Conservation (phyloP, 495 filamentous ascomycete species). For the Aspergillus indologenus region DNA sequence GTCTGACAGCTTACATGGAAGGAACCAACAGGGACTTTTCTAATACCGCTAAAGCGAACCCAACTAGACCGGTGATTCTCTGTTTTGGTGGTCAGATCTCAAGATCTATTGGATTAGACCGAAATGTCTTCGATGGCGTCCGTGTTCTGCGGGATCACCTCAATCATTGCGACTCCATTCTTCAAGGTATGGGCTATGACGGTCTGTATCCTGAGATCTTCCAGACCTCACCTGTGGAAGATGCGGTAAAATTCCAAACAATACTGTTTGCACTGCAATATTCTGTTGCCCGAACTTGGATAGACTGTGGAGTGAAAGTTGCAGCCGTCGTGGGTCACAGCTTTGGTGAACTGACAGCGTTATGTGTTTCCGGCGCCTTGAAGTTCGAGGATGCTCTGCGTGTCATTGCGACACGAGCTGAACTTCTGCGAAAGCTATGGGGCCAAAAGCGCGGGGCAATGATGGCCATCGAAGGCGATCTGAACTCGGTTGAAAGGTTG, state of each 20-base stretch:
- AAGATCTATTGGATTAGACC: slow-evolving; percentile 37
- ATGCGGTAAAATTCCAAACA: slow-evolving; percentile 29
- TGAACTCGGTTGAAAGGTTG: background rate
- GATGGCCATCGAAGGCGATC: slow-evolving; percentile 39
- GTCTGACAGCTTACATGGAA: background rate
- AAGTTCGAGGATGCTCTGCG: slow-evolving; percentile 34
- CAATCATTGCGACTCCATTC: background rate
- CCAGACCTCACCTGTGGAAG: slow-evolving; percentile 24
- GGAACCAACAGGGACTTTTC: no score
- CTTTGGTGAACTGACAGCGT: slow-evolving; percentile 43
- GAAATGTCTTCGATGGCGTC: slow-evolving; percentile 26
- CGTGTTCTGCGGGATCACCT: slow-evolving; percentile 36
- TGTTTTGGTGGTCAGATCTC: slow-evolving; percentile 53
- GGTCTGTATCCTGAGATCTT: slow-evolving; percentile 50
- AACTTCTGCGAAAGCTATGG: slow-evolving; percentile 42
- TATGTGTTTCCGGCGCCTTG: slow-evolving; percentile 33
- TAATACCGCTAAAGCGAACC: no score
- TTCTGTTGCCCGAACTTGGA: slow-evolving; percentile 41
- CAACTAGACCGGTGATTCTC: slow-evolving; percentile 38
- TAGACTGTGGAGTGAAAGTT: slow-evolving; percentile 34
- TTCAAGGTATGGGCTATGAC: slow-evolving; percentile 22
- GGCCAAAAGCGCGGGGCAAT: slow-evolving; percentile 47
- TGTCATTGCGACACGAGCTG: slow-evolving; percentile 39
- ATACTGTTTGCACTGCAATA: slow-evolving; percentile 48
- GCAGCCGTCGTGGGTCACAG: slow-evolving; percentile 46